A percentile compares a stretch with the other conserved stretches of the same genome.
phyloP scores from a whole-genome alignment of 768 basidiomycete genomes.

The Lentinula raphanica region DNA sequence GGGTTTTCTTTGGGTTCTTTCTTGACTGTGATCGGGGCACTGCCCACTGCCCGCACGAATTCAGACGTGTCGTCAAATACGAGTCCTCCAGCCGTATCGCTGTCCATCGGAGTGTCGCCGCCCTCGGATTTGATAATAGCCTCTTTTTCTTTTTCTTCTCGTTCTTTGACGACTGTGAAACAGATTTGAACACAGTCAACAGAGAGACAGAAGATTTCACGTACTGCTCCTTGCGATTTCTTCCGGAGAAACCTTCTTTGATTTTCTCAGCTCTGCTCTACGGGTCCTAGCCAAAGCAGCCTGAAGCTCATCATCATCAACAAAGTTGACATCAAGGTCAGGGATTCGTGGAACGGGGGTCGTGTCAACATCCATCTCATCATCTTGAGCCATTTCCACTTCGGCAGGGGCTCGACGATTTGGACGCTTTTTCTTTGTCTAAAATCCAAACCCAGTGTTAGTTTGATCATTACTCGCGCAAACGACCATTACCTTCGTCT shows the following conservation, averaged over 20 bases:
- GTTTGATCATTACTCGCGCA: no score
- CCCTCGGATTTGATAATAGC: slow-evolving; percentile 38
- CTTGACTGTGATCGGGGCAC: slow-evolving; percentile 53
- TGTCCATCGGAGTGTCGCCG: slow-evolving; percentile 26
- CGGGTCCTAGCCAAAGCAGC: slow-evolving; percentile 84
- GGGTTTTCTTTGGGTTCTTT: slow-evolving; percentile 37
- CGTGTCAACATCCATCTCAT: slow-evolving; percentile 77
- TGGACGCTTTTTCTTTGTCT: slow-evolving; percentile 93
- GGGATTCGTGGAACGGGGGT: slow-evolving; percentile 64
- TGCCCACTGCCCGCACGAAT: slow-evolving; percentile 83
- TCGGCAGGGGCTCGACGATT: slow-evolving; percentile 62
- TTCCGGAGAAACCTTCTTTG: slow-evolving; percentile 74
- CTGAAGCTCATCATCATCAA: slow-evolving; percentile 98
- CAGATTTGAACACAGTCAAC: background rate
- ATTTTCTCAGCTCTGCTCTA: slow-evolving; percentile 72
- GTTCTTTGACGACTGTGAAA: slow-evolving; percentile 57
- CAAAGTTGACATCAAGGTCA: slow-evolving; percentile 82
- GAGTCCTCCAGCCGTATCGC: slow-evolving; percentile 49
- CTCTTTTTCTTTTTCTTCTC: slow-evolving; percentile 43
- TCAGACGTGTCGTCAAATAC: slow-evolving; percentile 97
- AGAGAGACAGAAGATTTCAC: slow-evolving; percentile 18
- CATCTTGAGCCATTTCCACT: slow-evolving; percentile 40
- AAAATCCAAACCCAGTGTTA: no score
- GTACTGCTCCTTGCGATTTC: slow-evolving; percentile 74
- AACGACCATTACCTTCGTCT: slow-evolving; percentile 61